These are phyloP conservation scores for Ceratobasidium theobromae DNA, from an alignment of 1,284 basidiomycete genomes.

Conservation along the genomic window DNA sequence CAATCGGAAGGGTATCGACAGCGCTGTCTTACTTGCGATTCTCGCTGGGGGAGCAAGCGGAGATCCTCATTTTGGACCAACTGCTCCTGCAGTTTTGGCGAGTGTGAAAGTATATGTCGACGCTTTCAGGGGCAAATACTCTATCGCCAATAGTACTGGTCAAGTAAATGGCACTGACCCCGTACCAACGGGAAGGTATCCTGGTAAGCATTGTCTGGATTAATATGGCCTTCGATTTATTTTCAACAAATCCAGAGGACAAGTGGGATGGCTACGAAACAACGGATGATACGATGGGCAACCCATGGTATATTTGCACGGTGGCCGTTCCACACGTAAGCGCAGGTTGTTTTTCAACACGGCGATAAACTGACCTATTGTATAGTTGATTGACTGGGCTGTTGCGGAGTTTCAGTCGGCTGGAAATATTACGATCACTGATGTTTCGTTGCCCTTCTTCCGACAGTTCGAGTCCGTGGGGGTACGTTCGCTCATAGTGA, in stretches of 20 bases:
- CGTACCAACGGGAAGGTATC: conserved; percentile 48
- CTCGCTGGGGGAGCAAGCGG: conserved; percentile 43
- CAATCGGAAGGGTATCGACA: conserved; percentile 43
- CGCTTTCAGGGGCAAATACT: conserved; percentile 45
- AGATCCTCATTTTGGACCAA: conserved; percentile 36
- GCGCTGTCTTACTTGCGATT: conserved; percentile 45
- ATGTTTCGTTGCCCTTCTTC: conserved; percentile 42
- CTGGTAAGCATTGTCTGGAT: conserved; percentile 33
- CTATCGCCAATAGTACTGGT: conserved; percentile 42
- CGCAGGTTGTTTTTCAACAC: neutral
- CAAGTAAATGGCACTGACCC: conserved; percentile 37
- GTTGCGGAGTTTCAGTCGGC: conserved; percentile 37
- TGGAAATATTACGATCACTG: conserved; percentile 38
- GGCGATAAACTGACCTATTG: neutral
- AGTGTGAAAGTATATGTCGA: conserved; percentile 43
- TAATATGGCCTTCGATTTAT: neutral
- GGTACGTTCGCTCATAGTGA: neutral
- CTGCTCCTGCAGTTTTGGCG: conserved; percentile 40
- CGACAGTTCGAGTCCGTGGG: conserved; percentile 36
- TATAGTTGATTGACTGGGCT: conserved; percentile 40
- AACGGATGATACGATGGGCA: conserved; percentile 41
- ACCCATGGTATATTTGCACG: conserved; percentile 50
- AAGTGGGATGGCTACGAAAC: conserved; percentile 45
- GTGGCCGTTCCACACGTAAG: conserved; percentile 45
- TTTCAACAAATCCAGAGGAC: conserved; percentile 41